Evolutionary conservation across 805 yeast genomes (phyloP), one percentile per base, ranked within the genome.

Genomic region (Candida hungchunana): DNA sequence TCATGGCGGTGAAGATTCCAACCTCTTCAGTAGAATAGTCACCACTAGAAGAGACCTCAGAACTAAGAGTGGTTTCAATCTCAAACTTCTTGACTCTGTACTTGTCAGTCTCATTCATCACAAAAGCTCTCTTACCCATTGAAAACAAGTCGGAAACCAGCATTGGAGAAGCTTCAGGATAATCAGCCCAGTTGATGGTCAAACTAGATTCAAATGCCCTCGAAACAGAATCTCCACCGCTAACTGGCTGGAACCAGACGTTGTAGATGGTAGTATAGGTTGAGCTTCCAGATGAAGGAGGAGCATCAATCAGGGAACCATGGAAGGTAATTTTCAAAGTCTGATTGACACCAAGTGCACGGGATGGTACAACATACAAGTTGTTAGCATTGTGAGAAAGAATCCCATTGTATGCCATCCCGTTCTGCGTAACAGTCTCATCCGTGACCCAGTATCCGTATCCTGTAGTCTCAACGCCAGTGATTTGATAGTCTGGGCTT

Each of bases 371-470:
- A 10, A 31, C 39, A 12, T 6, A 30, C 17, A 35, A 10, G 2
- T 7, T 6, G 15, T 30, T 30, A n/a, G 39, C 30, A 10, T 20
- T 26, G 13, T 17, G n/a, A 7, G 16, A 10, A 13, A 35, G 14
- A 13, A n/a, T 14, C 3, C 39, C 39, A 18, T 3, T 15, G 16
- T 25, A 35, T 1, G 31, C 6, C 10, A 26, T 18, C 9, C 34
- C 30, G 12, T n/a, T 15, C 8, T 17, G 13, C 5, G 34, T 25
- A 3, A 18, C 39, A 4, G 15, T 25, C n/a, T 22, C 23, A 6
- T 10, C 25, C 11, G 31, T 31, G 17, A 35, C 39, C 33, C 33
- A 35, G 18, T 35, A 35, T 1, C 39, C 39, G 7, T 15, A 18
- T 6, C 39, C 39, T 6, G 13, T 21, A 21, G 30, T 30, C 18